These are phyloP conservation scores for Elsinoe batatas DNA, from an alignment of 2,329 filamentous ascomycete genomes.

Conservation along the genomic window DNA sequence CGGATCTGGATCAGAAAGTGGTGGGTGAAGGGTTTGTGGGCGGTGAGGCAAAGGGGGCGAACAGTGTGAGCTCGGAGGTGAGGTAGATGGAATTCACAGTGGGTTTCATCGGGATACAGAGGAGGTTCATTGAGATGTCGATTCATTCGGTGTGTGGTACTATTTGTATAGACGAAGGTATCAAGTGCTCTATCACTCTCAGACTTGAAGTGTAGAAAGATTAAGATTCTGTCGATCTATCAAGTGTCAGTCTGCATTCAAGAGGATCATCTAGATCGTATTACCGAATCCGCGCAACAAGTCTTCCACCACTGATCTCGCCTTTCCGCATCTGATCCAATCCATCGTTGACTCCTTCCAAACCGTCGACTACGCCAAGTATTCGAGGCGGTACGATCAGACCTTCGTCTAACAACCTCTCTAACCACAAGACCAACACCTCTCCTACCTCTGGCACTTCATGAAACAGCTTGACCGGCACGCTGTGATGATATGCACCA, in stretches of 20 bases:
- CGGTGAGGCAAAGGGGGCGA: background rate
- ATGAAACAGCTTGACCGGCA: slow-evolving; percentile 70
- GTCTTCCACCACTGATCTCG: slow-evolving; percentile 56
- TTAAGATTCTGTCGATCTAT: background rate
- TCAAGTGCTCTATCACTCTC: background rate
- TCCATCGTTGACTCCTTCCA: slow-evolving; percentile 57
- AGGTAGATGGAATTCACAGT: background rate
- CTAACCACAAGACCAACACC: slow-evolving; percentile 55
- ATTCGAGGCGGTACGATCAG: slow-evolving; percentile 53
- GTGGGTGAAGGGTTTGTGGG: background rate
- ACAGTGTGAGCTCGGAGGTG: background rate
- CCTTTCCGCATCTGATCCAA: slow-evolving; percentile 57
- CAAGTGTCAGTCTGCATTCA: background rate
- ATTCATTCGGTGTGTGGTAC: background rate
- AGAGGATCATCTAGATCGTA: too few species aligned
- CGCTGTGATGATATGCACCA: slow-evolving; percentile 47
- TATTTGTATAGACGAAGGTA: background rate
- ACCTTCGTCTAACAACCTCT: slow-evolving; percentile 48
- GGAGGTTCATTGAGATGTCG: too few species aligned
- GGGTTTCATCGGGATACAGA: too few species aligned
- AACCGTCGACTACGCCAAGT: slow-evolving; percentile 52
- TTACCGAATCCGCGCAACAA: slow-evolving; percentile 45
- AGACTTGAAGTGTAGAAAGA: background rate
- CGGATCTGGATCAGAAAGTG: background rate
- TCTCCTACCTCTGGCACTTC: slow-evolving; percentile 55